Evolutionary conservation across 2,329 filamentous ascomycete species (phyloP).

Genomic region (Ceratocystis huliohia): DNA sequence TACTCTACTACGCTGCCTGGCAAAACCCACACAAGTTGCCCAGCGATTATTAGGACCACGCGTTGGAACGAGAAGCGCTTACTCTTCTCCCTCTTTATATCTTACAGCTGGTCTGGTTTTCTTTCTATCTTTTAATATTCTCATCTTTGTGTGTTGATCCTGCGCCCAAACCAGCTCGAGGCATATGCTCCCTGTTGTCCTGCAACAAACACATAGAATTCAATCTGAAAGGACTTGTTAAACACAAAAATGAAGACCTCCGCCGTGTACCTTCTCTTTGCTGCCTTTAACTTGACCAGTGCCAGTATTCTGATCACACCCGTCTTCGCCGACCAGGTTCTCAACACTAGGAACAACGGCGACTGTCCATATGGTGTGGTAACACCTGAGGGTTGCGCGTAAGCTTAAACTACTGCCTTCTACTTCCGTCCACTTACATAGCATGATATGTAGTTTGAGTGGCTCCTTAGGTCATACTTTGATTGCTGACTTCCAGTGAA

Average conservation of each 20-base stretch:
- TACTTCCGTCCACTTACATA: not conserved
- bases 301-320: slow-evolving; percentile 46
- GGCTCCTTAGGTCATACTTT: not conserved
- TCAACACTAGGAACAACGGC: slow-evolving; percentile 32
- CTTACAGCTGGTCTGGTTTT: slow-evolving; percentile 14
- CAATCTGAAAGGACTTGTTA: not conserved
- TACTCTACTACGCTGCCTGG: not conserved
- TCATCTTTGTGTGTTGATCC: slow-evolving; percentile 11
- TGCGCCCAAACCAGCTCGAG: not conserved
- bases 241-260: slow-evolving; percentile 31
- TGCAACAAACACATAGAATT: too few relatives aligned
- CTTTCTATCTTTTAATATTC: not conserved
- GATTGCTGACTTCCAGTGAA: not conserved
- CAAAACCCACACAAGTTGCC: too few relatives aligned
- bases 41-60: not conserved
- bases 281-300: slow-evolving; percentile 35
- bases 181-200: not conserved
- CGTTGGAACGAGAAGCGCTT: not conserved
- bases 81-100: not conserved
- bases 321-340: slow-evolving; percentile 38
- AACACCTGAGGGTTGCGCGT: slow-evolving; percentile 47
- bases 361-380: slow-evolving; percentile 46
- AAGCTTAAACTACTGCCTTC: slow-evolving; percentile 25
- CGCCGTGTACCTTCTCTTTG: slow-evolving; percentile 30
- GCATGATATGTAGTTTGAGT: not conserved